Base-by-base conservation (phyloP, 106 monocot genomes). In the Phalaenopsis equestris region DNA sequence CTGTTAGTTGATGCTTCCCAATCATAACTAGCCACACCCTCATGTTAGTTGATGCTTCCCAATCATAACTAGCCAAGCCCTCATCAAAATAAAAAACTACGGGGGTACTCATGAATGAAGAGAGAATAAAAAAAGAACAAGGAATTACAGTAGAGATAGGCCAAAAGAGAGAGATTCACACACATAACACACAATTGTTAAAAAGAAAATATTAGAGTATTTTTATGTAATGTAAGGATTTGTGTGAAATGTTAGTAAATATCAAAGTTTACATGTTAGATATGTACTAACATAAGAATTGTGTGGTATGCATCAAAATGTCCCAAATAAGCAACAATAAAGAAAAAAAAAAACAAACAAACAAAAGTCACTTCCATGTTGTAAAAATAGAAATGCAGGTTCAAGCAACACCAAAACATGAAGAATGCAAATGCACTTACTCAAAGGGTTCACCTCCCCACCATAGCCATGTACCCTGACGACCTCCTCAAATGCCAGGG, bases 391-490 rank as follows among this genome's bases (percentile, higher is more conserved):
- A 74, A 74, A 74, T 42, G 74, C 41, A 74, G 43, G 42, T 1
- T 14, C 15, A 74, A 42, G 19, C 15, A 74, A 74, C 12, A 45
- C 37, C 21, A 61, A 55, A n/a, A 14, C 42, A 17, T 18, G 47
- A 19, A 52, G 23, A 82, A 45, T 24, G 37, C 23, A 56, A 55
- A 42, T 15, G 56, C 24, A 82, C 94, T 86, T 75, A 98, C 98
- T 91, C 18, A 98, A 78, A 83, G 94, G 89, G 78, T 98, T 98
- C 30, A 94, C 88, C 80, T 94, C 94, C 56, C 91, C 98, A 8
- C 85, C 90, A 79, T 98, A 98, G 15, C 94, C 98, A 79, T 91
- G 94, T 24, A 91, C 84, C 41, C 98, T 84, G 15, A 98, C 76
- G 11, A 93, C 92, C 77, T 98, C 98, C 84, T 98, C 98, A 43